These are phyloP conservation scores for Petunia axillaris DNA, from an alignment of 257 asterid species.

Conservation along the genomic window DNA sequence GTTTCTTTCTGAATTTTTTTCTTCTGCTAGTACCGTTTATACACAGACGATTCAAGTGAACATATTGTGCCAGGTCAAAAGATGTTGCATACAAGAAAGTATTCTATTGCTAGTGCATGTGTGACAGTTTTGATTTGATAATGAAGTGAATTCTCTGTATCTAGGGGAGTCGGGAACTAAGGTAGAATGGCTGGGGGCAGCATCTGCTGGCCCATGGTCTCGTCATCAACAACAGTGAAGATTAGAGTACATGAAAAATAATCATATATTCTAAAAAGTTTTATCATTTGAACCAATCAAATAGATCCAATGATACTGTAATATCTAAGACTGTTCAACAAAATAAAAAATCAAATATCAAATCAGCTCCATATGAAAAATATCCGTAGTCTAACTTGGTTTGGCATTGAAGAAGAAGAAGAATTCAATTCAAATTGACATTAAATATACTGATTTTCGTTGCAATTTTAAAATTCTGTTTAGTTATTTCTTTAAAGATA, in stretches of 20 bases:
- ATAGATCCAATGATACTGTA: not conserved
- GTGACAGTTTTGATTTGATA: constrained; percentile 7
- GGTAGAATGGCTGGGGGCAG: constrained; percentile 11
- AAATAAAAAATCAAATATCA: not conserved
- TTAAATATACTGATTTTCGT: not conserved
- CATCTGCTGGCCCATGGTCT: not conserved
- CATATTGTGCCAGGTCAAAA: not conserved
- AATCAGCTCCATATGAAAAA: not conserved
- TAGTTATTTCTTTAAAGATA: not conserved
- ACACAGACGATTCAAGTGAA: not conserved
- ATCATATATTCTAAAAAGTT: not conserved
- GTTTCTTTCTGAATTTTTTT: not conserved
- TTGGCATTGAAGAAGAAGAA: not conserved
- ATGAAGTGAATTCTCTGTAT: not conserved
- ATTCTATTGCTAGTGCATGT: constrained; percentile 11
- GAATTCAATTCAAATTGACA: not conserved
- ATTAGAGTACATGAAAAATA: not conserved
- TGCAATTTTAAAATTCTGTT: not conserved
- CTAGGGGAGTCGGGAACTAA: not conserved
- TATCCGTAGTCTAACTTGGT: not conserved
- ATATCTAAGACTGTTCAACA: not conserved
- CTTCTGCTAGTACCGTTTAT: not conserved
- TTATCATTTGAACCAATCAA: not conserved
- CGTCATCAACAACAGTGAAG: constrained; percentile 4
- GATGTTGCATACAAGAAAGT: not conserved